phyloP scores from a whole-genome alignment of 2,329 filamentous ascomycete genomes.

The Aureobasidium sp. region DNA sequence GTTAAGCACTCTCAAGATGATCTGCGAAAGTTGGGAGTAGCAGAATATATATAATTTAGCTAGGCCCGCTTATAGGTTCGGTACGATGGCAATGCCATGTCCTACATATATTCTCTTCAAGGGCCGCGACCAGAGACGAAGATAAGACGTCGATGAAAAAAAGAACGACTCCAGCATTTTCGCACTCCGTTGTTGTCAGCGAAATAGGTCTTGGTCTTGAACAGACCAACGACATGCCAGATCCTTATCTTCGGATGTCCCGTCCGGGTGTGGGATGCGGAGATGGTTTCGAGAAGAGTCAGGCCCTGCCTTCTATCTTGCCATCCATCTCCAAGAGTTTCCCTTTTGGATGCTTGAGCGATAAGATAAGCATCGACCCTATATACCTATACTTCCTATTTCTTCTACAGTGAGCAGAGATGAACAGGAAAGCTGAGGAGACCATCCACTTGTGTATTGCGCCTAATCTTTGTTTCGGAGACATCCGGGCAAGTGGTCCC shows the following conservation, averaged over 20 bases:
- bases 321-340: not conserved
- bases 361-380: not conserved
- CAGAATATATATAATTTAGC: not conserved
- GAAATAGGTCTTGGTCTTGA: not conserved
- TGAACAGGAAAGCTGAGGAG: not conserved
- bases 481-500: not conserved
- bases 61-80: not conserved
- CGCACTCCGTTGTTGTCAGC: not conserved
- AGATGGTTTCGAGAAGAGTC: not conserved
- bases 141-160: not conserved
- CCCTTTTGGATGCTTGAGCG: not conserved
- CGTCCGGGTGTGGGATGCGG: not conserved
- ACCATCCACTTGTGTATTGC: not conserved
- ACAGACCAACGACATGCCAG: not conserved
- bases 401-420: not conserved
- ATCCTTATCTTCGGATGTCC: not conserved
- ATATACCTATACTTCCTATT: not conserved
- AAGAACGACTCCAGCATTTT: not conserved
- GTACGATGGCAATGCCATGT: not conserved
- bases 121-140: not conserved
- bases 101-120: not conserved
- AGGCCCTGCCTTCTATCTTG: not conserved
- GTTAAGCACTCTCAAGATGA: not conserved
- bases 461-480: not conserved
- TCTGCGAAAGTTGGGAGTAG: not conserved